Percentiles rank a stretch among this genome's conserved stretches.
These are phyloP conservation scores for Evernia prunastri DNA, from an alignment of 495 filamentous ascomycete genomes.

Conservation along the genomic window DNA sequence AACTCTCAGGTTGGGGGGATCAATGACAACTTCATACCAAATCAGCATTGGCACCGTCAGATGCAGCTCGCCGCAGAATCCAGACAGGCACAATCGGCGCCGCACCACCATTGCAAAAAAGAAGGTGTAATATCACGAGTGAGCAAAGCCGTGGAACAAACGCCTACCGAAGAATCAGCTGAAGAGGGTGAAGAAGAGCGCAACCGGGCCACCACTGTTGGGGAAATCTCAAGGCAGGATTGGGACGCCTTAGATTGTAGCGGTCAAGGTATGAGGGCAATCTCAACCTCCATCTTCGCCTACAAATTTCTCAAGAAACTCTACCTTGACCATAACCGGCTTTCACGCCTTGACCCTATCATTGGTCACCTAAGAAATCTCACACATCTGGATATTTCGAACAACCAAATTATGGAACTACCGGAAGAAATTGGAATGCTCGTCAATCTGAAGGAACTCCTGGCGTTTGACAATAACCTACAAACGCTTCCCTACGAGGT, in stretches of 20 bases:
- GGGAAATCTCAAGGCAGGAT: slow-evolving; percentile 62
- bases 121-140: slow-evolving; percentile 47
- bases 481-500: slow-evolving; percentile 75
- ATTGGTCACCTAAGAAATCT: slow-evolving; percentile 77
- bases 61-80: slow-evolving; percentile 69
- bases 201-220: slow-evolving; percentile 50
- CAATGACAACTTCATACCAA: slow-evolving; percentile 48
- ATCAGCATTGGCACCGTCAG: slow-evolving; percentile 86
- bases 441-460: slow-evolving; percentile 69
- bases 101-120: slow-evolving; percentile 50
- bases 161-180: slow-evolving; percentile 51
- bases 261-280: slow-evolving; percentile 79
- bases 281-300: slow-evolving; percentile 70
- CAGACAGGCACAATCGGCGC: slow-evolving; percentile 55
- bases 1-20: slow-evolving; percentile 48
- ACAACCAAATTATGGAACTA: slow-evolving; percentile 75
- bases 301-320: slow-evolving; percentile 84
- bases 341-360: slow-evolving; percentile 64
- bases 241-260: slow-evolving; percentile 91
- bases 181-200: slow-evolving; percentile 57
- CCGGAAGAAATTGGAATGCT: slow-evolving; percentile 96
- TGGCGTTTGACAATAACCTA: slow-evolving; percentile 85
- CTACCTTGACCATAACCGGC: slow-evolving; percentile 85
- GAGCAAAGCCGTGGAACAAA: slow-evolving; percentile 53
- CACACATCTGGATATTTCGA: slow-evolving; percentile 74